Percentiles rank a stretch among this genome's conserved stretches.
Evolutionary conservation across 2,329 filamentous ascomycete species (phyloP).

Genomic region (Phoma sp.): DNA sequence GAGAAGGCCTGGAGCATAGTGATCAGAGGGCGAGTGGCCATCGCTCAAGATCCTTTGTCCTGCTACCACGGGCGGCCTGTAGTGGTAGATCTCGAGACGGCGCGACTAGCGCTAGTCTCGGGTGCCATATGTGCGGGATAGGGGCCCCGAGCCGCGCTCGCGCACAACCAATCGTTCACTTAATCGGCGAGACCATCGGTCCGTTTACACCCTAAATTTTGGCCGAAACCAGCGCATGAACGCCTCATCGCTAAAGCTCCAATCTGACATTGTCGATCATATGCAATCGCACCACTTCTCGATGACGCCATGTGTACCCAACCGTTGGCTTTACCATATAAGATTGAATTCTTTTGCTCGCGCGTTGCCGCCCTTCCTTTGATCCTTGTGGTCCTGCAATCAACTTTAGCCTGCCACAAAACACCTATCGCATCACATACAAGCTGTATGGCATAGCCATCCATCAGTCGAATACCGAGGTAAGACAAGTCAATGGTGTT

Average conservation of each 20-base stretch:
- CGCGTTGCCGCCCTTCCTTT: too few relatives aligned
- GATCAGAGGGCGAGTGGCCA: not conserved
- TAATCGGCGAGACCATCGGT: not conserved
- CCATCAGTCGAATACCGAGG: too few relatives aligned
- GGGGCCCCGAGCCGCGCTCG: not conserved
- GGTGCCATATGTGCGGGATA: not conserved
- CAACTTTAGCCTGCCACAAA: too few relatives aligned
- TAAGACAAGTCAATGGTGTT: too few relatives aligned
- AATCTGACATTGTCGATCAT: not conserved
- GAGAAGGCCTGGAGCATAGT: not conserved
- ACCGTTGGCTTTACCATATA: too few relatives aligned
- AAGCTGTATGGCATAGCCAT: too few relatives aligned
- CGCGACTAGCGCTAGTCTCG: not conserved
- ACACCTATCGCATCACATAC: too few relatives aligned
- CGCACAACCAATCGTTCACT: conserved; percentile 4
- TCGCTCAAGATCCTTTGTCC: not conserved
- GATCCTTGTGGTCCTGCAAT: too few relatives aligned
- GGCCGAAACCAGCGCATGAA: conserved; percentile 3
- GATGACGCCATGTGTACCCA: too few relatives aligned
- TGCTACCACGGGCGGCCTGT: not conserved
- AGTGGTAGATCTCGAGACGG: not conserved
- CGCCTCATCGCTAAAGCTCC: not conserved
- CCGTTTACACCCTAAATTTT: not conserved
- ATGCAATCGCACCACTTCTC: not conserved
- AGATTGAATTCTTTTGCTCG: too few relatives aligned